A percentile compares a stretch with the other conserved stretches of the same genome.
These are phyloP conservation scores for Podospora pseudocomata DNA, from an alignment of 495 filamentous ascomycete genomes.

Conservation along the genomic window DNA sequence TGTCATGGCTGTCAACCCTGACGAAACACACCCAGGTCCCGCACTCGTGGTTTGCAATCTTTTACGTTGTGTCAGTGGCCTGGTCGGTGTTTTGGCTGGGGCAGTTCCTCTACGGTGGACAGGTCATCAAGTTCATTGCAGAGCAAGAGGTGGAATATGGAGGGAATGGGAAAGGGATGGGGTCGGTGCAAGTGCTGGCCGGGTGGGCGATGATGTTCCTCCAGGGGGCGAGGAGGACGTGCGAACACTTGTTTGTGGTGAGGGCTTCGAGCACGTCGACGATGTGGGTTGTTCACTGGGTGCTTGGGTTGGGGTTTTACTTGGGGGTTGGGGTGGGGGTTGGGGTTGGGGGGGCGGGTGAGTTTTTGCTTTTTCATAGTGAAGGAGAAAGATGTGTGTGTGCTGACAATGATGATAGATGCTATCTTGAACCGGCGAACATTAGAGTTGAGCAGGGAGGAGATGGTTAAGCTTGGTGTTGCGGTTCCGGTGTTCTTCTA, in stretches of 20 bases:
- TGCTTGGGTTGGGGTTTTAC: conserved; percentile 78
- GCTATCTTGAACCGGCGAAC: conserved; percentile 30
- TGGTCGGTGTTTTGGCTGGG: conserved; percentile 73
- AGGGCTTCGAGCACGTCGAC: conserved; percentile 55
- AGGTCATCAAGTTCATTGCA: conserved; percentile 43
- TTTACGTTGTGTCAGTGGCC: conserved; percentile 70
- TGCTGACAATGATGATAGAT: conserved; percentile 18
- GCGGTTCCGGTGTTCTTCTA: conserved; percentile 64
- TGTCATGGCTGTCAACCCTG: conserved; percentile 27
- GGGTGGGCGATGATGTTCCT: conserved; percentile 67
- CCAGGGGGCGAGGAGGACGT: conserved; percentile 70
- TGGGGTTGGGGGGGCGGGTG: conserved; percentile 85
- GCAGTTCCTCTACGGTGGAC: conserved; percentile 61
- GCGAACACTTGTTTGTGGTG: conserved; percentile 62
- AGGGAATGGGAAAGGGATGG: conserved; percentile 45
- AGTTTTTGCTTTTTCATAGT: conserved; percentile 24
- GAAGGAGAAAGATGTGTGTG: neutral
- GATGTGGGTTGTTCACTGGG: conserved; percentile 84
- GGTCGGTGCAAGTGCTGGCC: conserved; percentile 60
- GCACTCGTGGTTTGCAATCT: conserved; percentile 82
- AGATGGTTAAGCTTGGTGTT: conserved; percentile 55
- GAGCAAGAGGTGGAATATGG: conserved; percentile 25
- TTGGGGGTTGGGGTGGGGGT: conserved; percentile 63
- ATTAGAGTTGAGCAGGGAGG: conserved; percentile 39
- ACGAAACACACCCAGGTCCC: conserved; percentile 58